Evolutionary conservation across 1,284 basidiomycete genomes (phyloP), one percentile per base, ranked within the genome.

Genomic region (Microbotryum saponariae): DNA sequence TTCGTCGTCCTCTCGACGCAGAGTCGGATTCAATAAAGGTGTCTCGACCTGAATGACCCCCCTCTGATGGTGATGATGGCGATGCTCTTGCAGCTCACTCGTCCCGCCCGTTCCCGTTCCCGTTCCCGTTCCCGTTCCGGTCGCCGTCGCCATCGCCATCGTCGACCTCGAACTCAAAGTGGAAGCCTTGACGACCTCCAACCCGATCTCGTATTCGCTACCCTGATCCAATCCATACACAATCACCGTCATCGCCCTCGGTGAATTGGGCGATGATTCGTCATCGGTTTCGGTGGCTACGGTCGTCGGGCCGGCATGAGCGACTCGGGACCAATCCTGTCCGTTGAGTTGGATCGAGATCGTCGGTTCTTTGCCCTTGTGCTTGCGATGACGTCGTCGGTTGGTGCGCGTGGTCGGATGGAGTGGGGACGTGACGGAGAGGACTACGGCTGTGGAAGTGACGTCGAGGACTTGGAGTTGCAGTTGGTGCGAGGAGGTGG

Each of bases 261-360:
- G 46, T 31, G 42, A 51, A 4, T 18, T 10, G 10, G 48, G 1
- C 18, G 53, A 5, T 20, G 53, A 5, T 20, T 18, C 37, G 12
- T 42, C 37, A 18, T 42, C 37, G 12, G 12, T 42, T 6, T 42
- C 37, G 4, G 14, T 18, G 14, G 1, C 23, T 44, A 21, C 14
- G 46, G 16, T 27, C 25, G 45, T 45, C 23, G 52, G 47, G 0
- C 64, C 67, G 2, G 67, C 67, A 25, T 69, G 67, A 1, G 67
- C 67, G 29, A 69, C 67, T 46, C 66, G 61, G 9, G 67, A 65
- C 67, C 67, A 69, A 9, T 65, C 65, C 20, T 52, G 50, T 14
- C 65, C 21, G 51, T 69, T 61, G 53, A 69, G 62, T 25, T 64
- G 62, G 51, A 69, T 64, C 44, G 65, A 67, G 56, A 69, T 69